Evolutionary conservation across 257 asterid species (phyloP).

Genomic region (Eustoma russellianum): DNA sequence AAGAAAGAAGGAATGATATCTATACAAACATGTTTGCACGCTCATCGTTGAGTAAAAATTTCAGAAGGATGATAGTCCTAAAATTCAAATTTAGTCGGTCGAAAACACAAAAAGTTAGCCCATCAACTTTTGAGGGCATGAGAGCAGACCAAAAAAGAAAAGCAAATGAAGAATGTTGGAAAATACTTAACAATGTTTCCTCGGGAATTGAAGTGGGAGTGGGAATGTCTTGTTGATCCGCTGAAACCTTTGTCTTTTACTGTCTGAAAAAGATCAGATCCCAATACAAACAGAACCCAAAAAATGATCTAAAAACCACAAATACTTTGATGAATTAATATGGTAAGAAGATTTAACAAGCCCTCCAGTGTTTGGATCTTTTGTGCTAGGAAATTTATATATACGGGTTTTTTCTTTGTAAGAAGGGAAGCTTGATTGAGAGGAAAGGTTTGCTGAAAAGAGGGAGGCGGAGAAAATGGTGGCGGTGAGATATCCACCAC

Average conservation of each 20-base stretch:
- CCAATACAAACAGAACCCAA: constrained; percentile 14
- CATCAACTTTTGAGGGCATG: constrained; percentile 18
- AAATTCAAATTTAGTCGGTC: no score
- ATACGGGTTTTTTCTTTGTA: not conserved
- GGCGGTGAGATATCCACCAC: constrained; percentile 33
- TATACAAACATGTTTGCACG: no score
- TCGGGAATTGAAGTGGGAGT: constrained; percentile 44
- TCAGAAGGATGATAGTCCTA: no score
- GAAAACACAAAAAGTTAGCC: not conserved
- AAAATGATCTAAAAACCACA: not conserved
- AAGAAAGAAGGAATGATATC: no score
- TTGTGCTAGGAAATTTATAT: constrained; percentile 1
- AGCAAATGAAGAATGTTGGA: constrained; percentile 10
- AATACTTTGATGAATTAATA: constrained; percentile 1
- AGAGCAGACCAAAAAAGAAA: constrained; percentile 16
- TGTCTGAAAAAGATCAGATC: constrained; percentile 38
- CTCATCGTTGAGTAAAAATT: no score
- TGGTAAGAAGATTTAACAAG: constrained; percentile 4
- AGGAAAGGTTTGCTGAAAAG: constrained; percentile 24
- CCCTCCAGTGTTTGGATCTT: constrained; percentile 5
- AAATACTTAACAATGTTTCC: constrained; percentile 13
- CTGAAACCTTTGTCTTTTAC: constrained; percentile 17
- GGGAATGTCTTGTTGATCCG: not conserved
- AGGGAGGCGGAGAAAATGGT: constrained; percentile 39
- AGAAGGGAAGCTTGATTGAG: constrained; percentile 19